Base-by-base conservation (phyloP, 805 yeast species). In the Kockiozyma suomiensis region DNA sequence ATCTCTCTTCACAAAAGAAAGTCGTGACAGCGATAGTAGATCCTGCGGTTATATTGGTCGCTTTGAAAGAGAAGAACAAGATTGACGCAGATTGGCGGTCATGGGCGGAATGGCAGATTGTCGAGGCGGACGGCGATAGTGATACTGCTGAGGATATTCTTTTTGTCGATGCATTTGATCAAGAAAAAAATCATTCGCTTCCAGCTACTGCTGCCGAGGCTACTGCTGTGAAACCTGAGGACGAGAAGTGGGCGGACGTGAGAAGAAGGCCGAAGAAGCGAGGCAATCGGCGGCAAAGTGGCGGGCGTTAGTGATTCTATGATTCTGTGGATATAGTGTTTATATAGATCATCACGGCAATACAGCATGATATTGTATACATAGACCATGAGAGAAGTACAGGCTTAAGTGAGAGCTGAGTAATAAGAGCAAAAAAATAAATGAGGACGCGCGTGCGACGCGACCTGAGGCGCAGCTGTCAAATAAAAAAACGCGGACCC, bases 91-190 rank as follows among this genome's bases (percentile, higher is more conserved):
- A 58, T 28, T 17, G 42, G 28, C 58, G 59, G 15, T 41, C 62
- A 26, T 58, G 61, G 54, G 58, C 61, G 8, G 64, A 56, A 32
- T 60, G 64, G 64, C 64, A 60, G 45, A 23, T 60, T 25, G 61
- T 60, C 21, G 64, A 60, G 40, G 61, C 58, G 2, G 62, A 53
- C 33, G 58, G 41, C 21, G 54, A 25, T 4, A 33, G n/a, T 23
- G 59, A 53, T 17, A 33, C 25, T 32, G 54, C 19, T 17, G 56
- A 58, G 21, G 62, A 58, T 5, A 51, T 51, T 8, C 33, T 40
- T 23, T 38, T 51, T 23, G 49, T 51, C 37, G 61, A 57, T 15
- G 50, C 50, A 21, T 33, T 40, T 8, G 56, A 38, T 19, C 32
- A 56, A n/a, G 58, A 47, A 19, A 30, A 17, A 12, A 2, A 5